phyloP scores from a whole-genome alignment of 441 rosid genomes.

The Viola pubescens region DNA sequence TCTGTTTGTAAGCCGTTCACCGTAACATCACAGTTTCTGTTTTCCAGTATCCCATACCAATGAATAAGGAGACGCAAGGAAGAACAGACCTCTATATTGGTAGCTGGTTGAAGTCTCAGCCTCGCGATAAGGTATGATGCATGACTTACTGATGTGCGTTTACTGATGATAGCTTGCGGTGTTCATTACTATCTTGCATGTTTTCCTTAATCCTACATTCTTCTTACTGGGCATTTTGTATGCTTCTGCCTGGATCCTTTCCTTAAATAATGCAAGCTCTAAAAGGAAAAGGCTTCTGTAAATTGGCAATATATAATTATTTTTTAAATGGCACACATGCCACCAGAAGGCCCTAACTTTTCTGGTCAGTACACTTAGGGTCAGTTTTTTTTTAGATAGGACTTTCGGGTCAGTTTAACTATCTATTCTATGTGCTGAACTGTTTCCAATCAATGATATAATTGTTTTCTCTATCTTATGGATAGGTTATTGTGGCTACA shows the following conservation, averaged over 20 bases:
- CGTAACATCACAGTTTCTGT: neutral
- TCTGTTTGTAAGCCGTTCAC: slow-evolving; percentile 6
- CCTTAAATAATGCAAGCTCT: neutral
- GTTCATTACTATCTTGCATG: slow-evolving; percentile 6
- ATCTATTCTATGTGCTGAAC: no score
- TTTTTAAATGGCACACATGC: neutral
- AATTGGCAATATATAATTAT: neutral
- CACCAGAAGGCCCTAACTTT: no score
- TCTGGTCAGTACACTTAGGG: no score
- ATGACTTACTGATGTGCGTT: slow-evolving; percentile 5
- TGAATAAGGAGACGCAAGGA: slow-evolving; percentile 80
- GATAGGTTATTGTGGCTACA: slow-evolving; percentile 79
- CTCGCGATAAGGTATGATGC: slow-evolving; percentile 66
- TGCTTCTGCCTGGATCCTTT: slow-evolving; percentile 5
- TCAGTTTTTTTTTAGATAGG: neutral
- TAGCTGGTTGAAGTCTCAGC: slow-evolving; percentile 73
- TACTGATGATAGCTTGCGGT: neutral
- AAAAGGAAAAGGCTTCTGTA: slow-evolving; percentile 6
- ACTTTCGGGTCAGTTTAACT: neutral
- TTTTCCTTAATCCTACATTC: neutral
- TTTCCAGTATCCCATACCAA: slow-evolving; percentile 61
- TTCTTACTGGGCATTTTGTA: slow-evolving; percentile 2
- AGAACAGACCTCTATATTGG: slow-evolving; percentile 67
- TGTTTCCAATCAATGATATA: no score
- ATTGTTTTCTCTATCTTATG: slow-evolving; percentile 11